Evolutionary conservation across 1,284 basidiomycete species (phyloP), one percentile per base, ranked within the genome.

Genomic region (Cryptococcus sp.): DNA sequence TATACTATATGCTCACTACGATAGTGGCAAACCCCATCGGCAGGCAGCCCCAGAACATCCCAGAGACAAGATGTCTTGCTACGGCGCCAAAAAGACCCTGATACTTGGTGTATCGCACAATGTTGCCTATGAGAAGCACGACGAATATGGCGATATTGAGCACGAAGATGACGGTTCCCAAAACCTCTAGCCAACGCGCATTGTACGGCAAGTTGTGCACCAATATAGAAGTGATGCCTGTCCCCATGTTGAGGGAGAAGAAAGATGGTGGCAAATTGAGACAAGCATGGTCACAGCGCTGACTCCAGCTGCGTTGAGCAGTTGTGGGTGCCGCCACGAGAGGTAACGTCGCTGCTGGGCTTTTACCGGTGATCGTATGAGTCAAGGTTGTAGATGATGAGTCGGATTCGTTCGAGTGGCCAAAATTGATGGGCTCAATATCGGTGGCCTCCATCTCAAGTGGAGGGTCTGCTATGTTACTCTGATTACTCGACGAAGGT

Each of bases 11-110:
- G 71, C 73, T 64, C 53, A 73, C 74, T 57, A 90, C 81, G 38
- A 90, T 78, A 0, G 89, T 90, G 0, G 84, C 82, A 15, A 83
- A 81, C 5, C 84, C 88, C 88, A 91, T 90, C 0, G 88, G 85
- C 55, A 87, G 84, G 23, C 84, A 85, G 13, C 86, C 86, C 30
- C 86, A 81, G 69, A 85, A 91, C 53, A 91, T 80, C 62, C 87
- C 85, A 53, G 86, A 84, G 0, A 81, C 78, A 4, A 86, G 84
- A 69, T 91, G 85, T 17, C 74, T 79, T 22, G 88, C 68, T 77
- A 87, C 84, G 5, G 82, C 72, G 10, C 45, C 58, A 82, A 88
- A 88, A 38, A 86, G 74, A 16, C 83, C 79, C 1, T 84, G 85
- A 72, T 83, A 87, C 47, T 83, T 64, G 30, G 78, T 68, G 72